Conservation (phyloP, 176 grass and related monocot genomes). For the Musa acuminata region DNA sequence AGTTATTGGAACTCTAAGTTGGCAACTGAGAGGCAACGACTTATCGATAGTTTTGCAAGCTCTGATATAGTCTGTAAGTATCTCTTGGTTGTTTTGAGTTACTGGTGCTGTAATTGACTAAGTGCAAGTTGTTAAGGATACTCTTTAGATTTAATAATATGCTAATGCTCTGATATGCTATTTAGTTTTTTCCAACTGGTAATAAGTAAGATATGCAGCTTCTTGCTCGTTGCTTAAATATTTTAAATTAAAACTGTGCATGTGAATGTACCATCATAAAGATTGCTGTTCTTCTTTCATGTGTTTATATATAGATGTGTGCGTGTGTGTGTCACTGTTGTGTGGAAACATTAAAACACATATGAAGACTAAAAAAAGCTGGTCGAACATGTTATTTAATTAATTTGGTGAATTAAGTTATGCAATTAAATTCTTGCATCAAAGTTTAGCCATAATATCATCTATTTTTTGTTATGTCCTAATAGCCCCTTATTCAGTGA, state of each 20-base stretch:
- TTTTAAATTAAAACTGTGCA: no score
- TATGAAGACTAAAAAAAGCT: neutral
- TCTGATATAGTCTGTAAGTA: constrained; percentile 89
- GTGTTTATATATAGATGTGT: neutral
- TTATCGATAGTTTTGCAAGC: constrained; percentile 48
- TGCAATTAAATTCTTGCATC: no score
- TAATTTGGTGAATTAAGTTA: neutral
- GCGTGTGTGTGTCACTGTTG: neutral
- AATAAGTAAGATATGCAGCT: no score
- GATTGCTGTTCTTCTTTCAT: no score
- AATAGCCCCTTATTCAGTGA: no score
- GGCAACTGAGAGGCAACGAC: constrained; percentile 75
- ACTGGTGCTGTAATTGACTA: no score
- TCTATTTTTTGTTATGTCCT: neutral
- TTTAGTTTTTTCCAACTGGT: no score
- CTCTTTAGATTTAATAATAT: neutral
- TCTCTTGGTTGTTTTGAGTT: neutral
- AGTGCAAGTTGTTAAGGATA: neutral
- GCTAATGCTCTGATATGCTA: neutral
- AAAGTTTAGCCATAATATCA: neutral
- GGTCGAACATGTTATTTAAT: neutral
- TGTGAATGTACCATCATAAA: no score
- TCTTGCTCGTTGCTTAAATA: no score
- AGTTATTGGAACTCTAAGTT: constrained; percentile 97
- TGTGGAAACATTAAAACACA: neutral